phyloP scores from a whole-genome alignment of 176 grass and related monocot genomes.

The Oryza officinalis region DNA sequence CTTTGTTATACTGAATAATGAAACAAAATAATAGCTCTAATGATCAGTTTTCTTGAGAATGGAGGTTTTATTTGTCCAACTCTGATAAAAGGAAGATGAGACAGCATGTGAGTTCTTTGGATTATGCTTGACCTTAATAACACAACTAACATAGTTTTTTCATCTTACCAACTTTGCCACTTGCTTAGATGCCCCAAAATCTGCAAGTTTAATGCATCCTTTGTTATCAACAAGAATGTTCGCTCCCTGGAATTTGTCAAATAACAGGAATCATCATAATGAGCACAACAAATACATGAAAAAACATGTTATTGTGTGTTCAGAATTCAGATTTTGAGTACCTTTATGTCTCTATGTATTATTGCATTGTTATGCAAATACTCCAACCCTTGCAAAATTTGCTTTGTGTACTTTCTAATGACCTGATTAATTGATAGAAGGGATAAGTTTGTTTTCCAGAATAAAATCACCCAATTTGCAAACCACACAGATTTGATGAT shows the following conservation, averaged over 20 bases:
- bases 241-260: conserved; percentile 70
- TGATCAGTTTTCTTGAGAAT: neutral
- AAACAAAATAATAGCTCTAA: neutral
- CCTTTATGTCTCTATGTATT: conserved; percentile 99
- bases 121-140: conserved; percentile 8
- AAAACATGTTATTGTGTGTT: conserved; percentile 3
- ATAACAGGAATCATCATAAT: neutral
- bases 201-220: conserved; percentile 97
- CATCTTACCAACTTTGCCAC: conserved; percentile 84
- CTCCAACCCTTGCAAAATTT: conserved; percentile 90
- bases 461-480: conserved; percentile 2
- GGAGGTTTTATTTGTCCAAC: neutral
- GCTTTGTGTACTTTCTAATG: conserved; percentile 95
- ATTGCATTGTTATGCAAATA: conserved; percentile 95
- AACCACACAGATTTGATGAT: conserved; percentile 26
- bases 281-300: neutral
- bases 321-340: conserved; percentile 31
- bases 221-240: conserved; percentile 99
- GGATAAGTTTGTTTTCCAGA: conserved; percentile 19
- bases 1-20: neutral
- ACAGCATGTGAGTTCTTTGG: neutral
- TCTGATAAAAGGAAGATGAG: conserved; percentile 1
- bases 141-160: conserved; percentile 7
- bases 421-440: conserved; percentile 59
- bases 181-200: conserved; percentile 99